These are phyloP conservation scores for Astrothelium subdiscretum DNA, from an alignment of 495 filamentous ascomycete genomes.

Conservation along the genomic window DNA sequence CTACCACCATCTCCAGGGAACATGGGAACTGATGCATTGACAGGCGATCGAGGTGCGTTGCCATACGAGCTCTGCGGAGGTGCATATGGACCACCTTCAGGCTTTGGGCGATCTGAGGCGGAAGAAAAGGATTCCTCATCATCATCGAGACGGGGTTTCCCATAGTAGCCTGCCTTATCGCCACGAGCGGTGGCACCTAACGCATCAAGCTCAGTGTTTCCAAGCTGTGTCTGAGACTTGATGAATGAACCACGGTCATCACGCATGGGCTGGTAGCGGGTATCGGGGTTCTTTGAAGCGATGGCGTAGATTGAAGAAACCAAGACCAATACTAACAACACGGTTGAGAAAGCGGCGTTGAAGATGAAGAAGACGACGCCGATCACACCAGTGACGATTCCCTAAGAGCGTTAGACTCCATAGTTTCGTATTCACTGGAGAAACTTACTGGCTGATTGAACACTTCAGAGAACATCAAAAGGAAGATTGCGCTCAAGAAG, in stretches of 20 bases:
- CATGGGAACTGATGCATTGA: constrained; percentile 6
- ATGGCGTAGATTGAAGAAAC: constrained; percentile 73
- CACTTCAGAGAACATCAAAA: constrained; percentile 91
- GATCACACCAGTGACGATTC: constrained; percentile 82
- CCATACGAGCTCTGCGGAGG: constrained; percentile 1
- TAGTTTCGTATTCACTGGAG: background rate
- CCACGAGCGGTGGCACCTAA: constrained; percentile 86
- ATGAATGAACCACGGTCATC: constrained; percentile 96
- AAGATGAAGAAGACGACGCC: constrained; percentile 88
- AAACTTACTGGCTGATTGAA: constrained; percentile 75
- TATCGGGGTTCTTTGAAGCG: constrained; percentile 89
- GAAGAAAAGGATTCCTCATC: constrained; percentile 40
- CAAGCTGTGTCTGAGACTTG: constrained; percentile 85
- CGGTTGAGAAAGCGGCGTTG: constrained; percentile 77
- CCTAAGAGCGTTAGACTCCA: constrained; percentile 21
- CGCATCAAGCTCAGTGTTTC: constrained; percentile 78
- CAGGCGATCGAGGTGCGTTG: constrained; percentile 1
- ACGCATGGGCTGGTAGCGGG: constrained; percentile 90
- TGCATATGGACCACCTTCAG: constrained; percentile 2
- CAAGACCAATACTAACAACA: constrained; percentile 80
- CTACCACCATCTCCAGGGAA: background rate
- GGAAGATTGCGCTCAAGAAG: constrained; percentile 81
- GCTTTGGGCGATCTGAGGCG: constrained; percentile 5
- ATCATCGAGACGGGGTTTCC: constrained; percentile 52
- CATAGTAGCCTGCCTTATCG: constrained; percentile 59